Evolutionary conservation across 2,329 filamentous ascomycete genomes (phyloP).

Genomic region (Chaetomium sp.): DNA sequence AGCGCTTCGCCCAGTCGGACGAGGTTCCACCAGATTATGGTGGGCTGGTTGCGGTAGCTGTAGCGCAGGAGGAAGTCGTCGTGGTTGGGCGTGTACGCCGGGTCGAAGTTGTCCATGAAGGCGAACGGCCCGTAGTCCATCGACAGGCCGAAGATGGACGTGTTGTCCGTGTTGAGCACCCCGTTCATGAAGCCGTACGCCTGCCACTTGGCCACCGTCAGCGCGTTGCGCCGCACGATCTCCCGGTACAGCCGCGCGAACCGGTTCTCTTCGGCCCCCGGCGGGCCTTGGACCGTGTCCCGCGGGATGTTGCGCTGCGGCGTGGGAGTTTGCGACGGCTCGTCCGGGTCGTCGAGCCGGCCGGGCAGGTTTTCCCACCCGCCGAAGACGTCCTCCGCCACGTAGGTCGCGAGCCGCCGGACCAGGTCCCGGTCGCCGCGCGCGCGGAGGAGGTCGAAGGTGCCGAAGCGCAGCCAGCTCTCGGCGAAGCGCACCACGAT

Average conservation of each 20-base stretch:
- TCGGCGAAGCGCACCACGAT: conserved; percentile 92
- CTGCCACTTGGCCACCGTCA: conserved; percentile 91
- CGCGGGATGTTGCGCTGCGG: conserved; percentile 57
- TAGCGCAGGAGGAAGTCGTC: conserved; percentile 89
- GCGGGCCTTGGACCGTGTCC: conserved; percentile 65
- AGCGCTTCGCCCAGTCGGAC: conserved; percentile 87
- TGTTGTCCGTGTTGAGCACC: conserved; percentile 97
- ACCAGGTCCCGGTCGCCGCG: conserved; percentile 77
- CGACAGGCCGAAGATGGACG: conserved; percentile 82
- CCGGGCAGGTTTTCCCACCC: conserved; percentile 85
- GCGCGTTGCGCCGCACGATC: conserved; percentile 80
- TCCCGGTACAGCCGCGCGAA: conserved; percentile 87
- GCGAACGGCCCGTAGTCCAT: conserved; percentile 97
- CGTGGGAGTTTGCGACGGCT: conserved; percentile 48
- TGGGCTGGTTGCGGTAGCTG: conserved; percentile 90
- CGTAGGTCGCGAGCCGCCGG: conserved; percentile 75
- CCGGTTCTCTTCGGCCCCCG: conserved; percentile 75
- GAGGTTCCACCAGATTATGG: conserved; percentile 98
- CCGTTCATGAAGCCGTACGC: conserved; percentile 99
- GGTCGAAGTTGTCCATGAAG: conserved; percentile 97
- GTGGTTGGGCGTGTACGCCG: conserved; percentile 92
- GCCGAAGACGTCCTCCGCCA: conserved; percentile 82
- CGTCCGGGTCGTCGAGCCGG: conserved; percentile 55
- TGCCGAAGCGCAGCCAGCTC: conserved; percentile 90
- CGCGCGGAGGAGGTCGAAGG: conserved; percentile 86